These are phyloP conservation scores for Ogataea ganodermae DNA, from an alignment of 805 yeast genomes.

Conservation along the genomic window DNA sequence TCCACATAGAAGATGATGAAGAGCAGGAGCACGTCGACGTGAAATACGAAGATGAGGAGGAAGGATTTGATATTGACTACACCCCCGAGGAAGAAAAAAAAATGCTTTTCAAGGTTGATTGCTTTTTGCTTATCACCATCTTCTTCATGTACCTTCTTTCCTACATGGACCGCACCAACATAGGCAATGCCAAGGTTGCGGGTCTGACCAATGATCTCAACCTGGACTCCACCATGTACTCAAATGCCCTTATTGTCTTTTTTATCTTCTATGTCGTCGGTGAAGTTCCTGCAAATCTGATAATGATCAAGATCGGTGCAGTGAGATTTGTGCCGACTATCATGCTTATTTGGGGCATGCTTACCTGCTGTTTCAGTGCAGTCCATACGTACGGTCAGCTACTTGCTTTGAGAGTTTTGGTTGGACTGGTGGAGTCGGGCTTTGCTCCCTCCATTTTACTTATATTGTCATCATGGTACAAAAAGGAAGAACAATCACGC, in stretches of 20 bases:
- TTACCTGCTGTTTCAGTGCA: slow-evolving; percentile 36
- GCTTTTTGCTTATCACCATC: slow-evolving; percentile 18
- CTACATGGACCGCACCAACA: slow-evolving; percentile 55
- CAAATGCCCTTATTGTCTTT: slow-evolving; percentile 52
- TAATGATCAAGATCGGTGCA: slow-evolving; percentile 37
- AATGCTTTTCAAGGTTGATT: slow-evolving; percentile 19
- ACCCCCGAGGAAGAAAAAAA: slow-evolving; percentile 22
- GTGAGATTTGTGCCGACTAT: slow-evolving; percentile 40
- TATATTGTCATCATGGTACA: slow-evolving; percentile 42
- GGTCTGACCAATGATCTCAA: slow-evolving; percentile 14
- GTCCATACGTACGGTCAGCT: slow-evolving; percentile 30
- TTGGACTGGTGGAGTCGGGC: slow-evolving; percentile 46
- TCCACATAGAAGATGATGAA: slow-evolving; percentile 9
- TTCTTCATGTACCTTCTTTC: slow-evolving; percentile 44
- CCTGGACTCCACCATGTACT: slow-evolving; percentile 11
- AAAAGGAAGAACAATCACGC: slow-evolving; percentile 35
- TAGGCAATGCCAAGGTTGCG: slow-evolving; percentile 34
- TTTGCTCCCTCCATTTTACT: slow-evolving; percentile 44
- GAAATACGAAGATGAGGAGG: slow-evolving; percentile 9
- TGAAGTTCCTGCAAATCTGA: slow-evolving; percentile 42
- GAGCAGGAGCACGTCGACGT: slow-evolving; percentile 5
- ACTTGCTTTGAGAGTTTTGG: slow-evolving; percentile 37
- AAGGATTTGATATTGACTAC: slow-evolving; percentile 12
- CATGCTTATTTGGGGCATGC: slow-evolving; percentile 41
- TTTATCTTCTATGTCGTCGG: slow-evolving; percentile 42